Conservation (phyloP, 2,329 filamentous ascomycete genomes). For the Phialophora verrucosa region DNA sequence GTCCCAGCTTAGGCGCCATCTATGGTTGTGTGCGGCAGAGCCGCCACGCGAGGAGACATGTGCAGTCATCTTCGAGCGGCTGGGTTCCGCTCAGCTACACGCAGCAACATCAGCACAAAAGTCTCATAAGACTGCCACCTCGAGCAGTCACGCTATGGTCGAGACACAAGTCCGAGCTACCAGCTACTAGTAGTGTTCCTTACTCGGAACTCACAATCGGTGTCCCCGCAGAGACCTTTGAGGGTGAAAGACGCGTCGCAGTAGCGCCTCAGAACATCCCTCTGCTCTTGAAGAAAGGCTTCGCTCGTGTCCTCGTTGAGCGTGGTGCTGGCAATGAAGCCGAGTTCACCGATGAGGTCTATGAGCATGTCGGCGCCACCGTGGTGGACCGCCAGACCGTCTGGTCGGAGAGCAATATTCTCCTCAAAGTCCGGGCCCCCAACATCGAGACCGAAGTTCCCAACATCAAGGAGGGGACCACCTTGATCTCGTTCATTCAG, state of each 20-base stretch:
- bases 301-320: constrained; percentile 76
- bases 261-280: constrained; percentile 83
- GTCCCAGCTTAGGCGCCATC: constrained; percentile 18
- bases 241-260: constrained; percentile 80
- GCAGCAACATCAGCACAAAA: constrained; percentile 16
- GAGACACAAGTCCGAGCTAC: constrained; percentile 31
- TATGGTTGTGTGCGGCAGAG: constrained; percentile 23
- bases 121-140: constrained; percentile 23
- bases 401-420: constrained; percentile 76
- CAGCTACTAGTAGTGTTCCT: constrained; percentile 50
- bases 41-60: constrained; percentile 22
- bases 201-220: constrained; percentile 77
- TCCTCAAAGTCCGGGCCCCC: constrained; percentile 83
- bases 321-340: constrained; percentile 78
- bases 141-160: constrained; percentile 29
- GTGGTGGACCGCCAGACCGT: constrained; percentile 72
- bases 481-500: constrained; percentile 82
- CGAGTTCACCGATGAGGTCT: constrained; percentile 77
- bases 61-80: constrained; percentile 27
- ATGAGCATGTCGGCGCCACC: constrained; percentile 77
- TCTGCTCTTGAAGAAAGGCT: constrained; percentile 84
- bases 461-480: constrained; percentile 70
- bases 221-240: constrained; percentile 77
- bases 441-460: constrained; percentile 70
- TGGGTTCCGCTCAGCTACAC: constrained; percentile 20